Base-by-base conservation (phyloP, 768 basidiomycete species). In the Mrakia blollopis region DNA sequence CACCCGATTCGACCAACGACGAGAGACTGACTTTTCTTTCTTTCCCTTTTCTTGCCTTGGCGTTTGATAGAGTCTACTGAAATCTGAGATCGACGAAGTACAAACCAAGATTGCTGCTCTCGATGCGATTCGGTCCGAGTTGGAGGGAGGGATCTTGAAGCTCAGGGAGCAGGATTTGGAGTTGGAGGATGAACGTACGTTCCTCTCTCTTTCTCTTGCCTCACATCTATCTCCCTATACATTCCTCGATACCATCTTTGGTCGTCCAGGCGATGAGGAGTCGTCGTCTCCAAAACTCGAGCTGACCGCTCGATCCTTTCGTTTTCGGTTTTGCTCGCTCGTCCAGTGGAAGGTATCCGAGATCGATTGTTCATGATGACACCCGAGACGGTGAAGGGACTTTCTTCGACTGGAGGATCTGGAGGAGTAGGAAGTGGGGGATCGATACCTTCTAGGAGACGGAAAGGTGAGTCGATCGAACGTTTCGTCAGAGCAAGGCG, bases 151-250 rank as follows among this genome's bases (percentile, higher is more conserved):
- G 81, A 86, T 99, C 10, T 85, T 98, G 44, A 91, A 89, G 82
- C 83, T 98, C 65, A 92, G 95, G 76, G 96, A 99, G 82, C 96
- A 98, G 80, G 95, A 97, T 79, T 86, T 99, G 32, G 96, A 98
- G 81, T 85, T 99, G n/a, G 93, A 97, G 81, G 96, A 97, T 78
- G 96, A 99, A 85, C 84, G 94, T 95, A 81, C 81, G 92, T 87
- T 16, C 65, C 7, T 7, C 39, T 63, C 78, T 71, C 1, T 44
- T 9, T 60, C 23, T 54, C 21, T 25, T 23, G 5, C 23, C 21
- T 63, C 9, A 30, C 4, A 9, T 9, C 35, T 74, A 2, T 21
- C 18, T 16, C 10, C 18, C 11, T 18, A 50, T 18, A 21, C 16
- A 9, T 21, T 21, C 47, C 11, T 21, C 2, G 2, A 21, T 18